phyloP scores from a whole-genome alignment of 768 basidiomycete species.

The Galerina sulciceps region DNA sequence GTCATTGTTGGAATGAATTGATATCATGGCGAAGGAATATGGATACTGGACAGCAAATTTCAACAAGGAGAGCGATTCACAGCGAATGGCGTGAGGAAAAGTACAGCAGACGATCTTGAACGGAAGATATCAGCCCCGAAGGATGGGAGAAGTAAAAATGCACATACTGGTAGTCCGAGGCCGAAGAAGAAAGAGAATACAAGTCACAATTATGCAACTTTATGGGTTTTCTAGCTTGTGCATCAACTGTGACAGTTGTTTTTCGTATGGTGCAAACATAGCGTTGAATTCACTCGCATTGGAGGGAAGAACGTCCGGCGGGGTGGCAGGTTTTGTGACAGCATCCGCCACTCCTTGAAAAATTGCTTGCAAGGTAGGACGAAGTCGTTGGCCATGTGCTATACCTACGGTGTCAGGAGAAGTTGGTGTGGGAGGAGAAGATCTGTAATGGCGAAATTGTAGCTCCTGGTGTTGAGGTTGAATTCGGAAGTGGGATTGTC shows the following conservation, averaged over 20 bases:
- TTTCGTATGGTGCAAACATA: conserved; percentile 22
- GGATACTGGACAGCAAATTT: background rate
- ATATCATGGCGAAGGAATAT: background rate
- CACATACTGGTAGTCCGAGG: background rate
- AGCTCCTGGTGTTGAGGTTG: too few relatives aligned
- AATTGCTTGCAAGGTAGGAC: conserved; percentile 9
- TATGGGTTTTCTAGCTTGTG: conserved; percentile 13
- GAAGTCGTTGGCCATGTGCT: background rate
- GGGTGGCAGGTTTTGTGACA: background rate
- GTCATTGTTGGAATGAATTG: background rate
- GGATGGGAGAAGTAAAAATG: background rate
- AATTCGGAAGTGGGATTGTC: too few relatives aligned
- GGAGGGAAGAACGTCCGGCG: conserved; percentile 1
- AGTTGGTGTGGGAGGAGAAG: background rate
- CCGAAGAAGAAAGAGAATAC: background rate
- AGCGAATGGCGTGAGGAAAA: background rate
- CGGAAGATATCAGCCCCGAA: background rate
- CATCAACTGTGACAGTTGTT: conserved; percentile 13
- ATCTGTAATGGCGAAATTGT: background rate
- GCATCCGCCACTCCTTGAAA: conserved; percentile 26
- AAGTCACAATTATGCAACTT: background rate
- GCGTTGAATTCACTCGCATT: conserved; percentile 23
- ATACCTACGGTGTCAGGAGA: background rate
- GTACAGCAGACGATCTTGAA: background rate
- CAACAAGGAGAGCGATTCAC: background rate